Evolutionary conservation across 257 asterid genomes (phyloP), one percentile per base, ranked within the genome.

Genomic region (Solanum lycopersicoides): DNA sequence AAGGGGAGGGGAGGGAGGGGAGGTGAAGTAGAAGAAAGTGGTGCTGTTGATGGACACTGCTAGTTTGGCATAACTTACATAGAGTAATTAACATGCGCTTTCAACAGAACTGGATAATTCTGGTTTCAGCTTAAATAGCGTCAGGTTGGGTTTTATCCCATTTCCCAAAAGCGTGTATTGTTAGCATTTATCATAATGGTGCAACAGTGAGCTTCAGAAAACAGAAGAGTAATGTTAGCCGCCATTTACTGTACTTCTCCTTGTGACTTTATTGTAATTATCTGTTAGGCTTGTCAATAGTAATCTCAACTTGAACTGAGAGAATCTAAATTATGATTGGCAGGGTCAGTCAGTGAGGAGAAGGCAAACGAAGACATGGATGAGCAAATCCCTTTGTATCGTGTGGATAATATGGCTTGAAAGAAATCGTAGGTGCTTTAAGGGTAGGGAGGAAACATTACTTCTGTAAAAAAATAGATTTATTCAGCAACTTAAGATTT

Each of bases 271-370:
- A 9, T 32, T 50, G 37, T 50, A 30, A 30, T 32, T 82, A 30
- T 50, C 32, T 50, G 30, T 82, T 82, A 50, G 69, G 85, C 45
- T 82, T 82, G 85, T 18, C n/a, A 7, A 32, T 47, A 50, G 45
- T 20, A 30, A 12, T 50, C 45, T 50, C 85, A 50, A 82, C 11
- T 82, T 30, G 30, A 16, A 28, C 84, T 80, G 32, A 50, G 85
- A 82, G 45, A 50, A 18, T 82, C 85, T 50, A 30, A 50, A 50
- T 47, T 80, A 25, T 79, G 84, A 45, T 79, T 45, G 84, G 84
- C 84, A 80, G 84, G 84, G 84, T 28, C 84, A 80, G 68, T 28
- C 84, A 80, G 84, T 47, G 84, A 47, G 84, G 84, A 80, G 39
- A 79, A 79, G 68, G 18, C 84, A 47, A 80, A 80, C 9, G 66